phyloP scores from a whole-genome alignment of 495 filamentous ascomycete species.

The Pyrenula massariospora region DNA sequence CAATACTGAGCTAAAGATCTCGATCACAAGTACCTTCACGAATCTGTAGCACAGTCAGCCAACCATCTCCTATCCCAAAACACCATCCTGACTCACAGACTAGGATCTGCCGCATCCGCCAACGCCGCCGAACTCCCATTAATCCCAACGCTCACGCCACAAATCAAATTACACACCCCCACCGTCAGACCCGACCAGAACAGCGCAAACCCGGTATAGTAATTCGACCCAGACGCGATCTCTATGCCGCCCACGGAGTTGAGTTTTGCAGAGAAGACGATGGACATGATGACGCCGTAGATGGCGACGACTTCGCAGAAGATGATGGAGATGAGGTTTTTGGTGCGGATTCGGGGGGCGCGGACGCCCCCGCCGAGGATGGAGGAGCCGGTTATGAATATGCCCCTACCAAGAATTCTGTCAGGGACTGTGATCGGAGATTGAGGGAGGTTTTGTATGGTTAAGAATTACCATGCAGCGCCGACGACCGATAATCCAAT shows the following conservation, averaged over 20 bases:
- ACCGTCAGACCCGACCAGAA: constrained; percentile 96
- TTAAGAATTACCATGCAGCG: constrained; percentile 78
- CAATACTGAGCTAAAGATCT: constrained; percentile 97
- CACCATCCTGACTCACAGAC: constrained; percentile 55
- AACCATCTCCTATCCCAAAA: not conserved
- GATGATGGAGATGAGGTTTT: constrained; percentile 99
- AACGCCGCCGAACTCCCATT: constrained; percentile 94
- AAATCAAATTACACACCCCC: constrained; percentile 88
- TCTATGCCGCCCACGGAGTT: constrained; percentile 36
- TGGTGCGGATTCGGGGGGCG: constrained; percentile 92
- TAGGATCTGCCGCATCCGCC: constrained; percentile 89
- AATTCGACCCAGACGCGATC: constrained; percentile 54
- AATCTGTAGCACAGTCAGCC: constrained; percentile 46
- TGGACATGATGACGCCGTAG: constrained; percentile 99
- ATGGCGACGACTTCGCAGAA: constrained; percentile 99
- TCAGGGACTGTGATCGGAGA: no score
- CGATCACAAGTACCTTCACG: constrained; percentile 96
- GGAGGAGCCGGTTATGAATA: constrained; percentile 97
- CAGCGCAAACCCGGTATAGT: constrained; percentile 91
- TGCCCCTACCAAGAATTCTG: constrained; percentile 58
- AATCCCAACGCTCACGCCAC: constrained; percentile 94
- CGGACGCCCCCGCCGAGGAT: constrained; percentile 95
- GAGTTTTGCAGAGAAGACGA: constrained; percentile 88
- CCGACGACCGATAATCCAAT: constrained; percentile 93
- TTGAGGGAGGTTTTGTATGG: not conserved